Evolutionary conservation across 805 yeast genomes (phyloP).

Genomic region (Candida maris): DNA sequence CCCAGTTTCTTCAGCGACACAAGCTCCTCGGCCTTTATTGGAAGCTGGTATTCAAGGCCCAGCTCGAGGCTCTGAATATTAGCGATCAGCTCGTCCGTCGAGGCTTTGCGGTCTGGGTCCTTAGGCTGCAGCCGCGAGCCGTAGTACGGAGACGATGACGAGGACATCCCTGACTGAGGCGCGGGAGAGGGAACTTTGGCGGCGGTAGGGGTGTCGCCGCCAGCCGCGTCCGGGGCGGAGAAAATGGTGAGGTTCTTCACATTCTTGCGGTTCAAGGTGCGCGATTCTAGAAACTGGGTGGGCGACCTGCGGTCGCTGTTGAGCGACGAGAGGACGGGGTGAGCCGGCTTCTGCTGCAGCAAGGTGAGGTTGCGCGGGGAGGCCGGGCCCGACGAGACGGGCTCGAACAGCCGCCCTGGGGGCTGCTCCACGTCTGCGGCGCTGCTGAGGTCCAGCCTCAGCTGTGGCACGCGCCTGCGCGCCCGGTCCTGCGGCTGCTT

Average conservation of each 20-base stretch:
- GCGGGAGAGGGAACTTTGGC: neutral
- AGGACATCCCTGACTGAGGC: conserved; percentile 5
- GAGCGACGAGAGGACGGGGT: conserved; percentile 7
- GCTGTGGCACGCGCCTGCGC: too few species aligned
- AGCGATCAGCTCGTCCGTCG: conserved; percentile 37
- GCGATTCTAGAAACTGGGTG: conserved; percentile 24
- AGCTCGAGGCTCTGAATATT: conserved; percentile 47
- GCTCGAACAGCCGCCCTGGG: too few species aligned
- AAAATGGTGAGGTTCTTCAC: conserved; percentile 51
- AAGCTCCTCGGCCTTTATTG: conserved; percentile 61
- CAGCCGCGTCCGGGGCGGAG: conserved; percentile 2
- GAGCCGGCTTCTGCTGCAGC: conserved; percentile 5
- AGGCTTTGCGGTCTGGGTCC: conserved; percentile 30
- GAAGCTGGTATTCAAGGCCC: conserved; percentile 51
- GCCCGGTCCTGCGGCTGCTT: too few species aligned
- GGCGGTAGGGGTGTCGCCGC: neutral
- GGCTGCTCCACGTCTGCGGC: too few species aligned
- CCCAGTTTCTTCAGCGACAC: conserved; percentile 78
- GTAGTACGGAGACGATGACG: conserved; percentile 15
- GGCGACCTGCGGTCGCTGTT: conserved; percentile 12
- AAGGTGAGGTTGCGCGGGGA: too few species aligned
- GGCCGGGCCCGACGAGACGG: too few species aligned
- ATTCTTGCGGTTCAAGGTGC: conserved; percentile 54
- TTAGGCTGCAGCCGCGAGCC: conserved; percentile 15
- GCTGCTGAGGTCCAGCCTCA: too few species aligned